Base-by-base conservation (phyloP, 345 rosid genomes). In the Noccaea caerulescens region DNA sequence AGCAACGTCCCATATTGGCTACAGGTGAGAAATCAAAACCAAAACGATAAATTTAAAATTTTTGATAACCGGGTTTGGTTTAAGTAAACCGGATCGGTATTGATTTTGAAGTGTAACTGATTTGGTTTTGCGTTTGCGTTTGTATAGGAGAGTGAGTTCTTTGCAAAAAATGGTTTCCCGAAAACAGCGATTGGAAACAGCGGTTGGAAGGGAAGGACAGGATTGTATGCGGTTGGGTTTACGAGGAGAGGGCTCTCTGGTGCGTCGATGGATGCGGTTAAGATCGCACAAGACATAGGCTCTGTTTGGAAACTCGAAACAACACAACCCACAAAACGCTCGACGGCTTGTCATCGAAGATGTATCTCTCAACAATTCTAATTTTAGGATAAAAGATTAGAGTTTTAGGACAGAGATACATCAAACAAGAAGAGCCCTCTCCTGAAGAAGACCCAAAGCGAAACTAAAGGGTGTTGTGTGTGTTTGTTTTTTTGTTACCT, bases 201-300 rank as follows among this genome's bases (percentile, higher is more conserved):
- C 57, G 92, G 86, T 7, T 91, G 98, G 96, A 93, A 91, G 76
- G 98, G 94, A 37, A 86, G 79, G 10, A 81, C 69, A 0, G 97
- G 97, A 18, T 79, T 93, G 1, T 93, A 91, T 59, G 97, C 98
- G 49, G 96, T 89, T 65, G 98, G 98, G 76, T 93, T 93, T 71
- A 83, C 94, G 14, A 85, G 83, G 86, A 93, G 82, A 86, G 98
- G 98, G 71, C 83, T 93, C 23, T 82, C 90, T 1, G 98, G 98
- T 61, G 91, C 88, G 39, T 88, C 96, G 39, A 81, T 80, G 14
- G 99, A 94, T 33, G 96, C 97, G 11, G 59, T 75, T 44, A 88
- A 68, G 32, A 88, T 91, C 3, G 90, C 96, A 18, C 78, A 85
- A 63, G 98, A 94, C 20, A 91, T 94, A 51, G 84, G 93, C 77